phyloP scores from a whole-genome alignment of 257 asterid genomes.

The Fraxinus excelsior region DNA sequence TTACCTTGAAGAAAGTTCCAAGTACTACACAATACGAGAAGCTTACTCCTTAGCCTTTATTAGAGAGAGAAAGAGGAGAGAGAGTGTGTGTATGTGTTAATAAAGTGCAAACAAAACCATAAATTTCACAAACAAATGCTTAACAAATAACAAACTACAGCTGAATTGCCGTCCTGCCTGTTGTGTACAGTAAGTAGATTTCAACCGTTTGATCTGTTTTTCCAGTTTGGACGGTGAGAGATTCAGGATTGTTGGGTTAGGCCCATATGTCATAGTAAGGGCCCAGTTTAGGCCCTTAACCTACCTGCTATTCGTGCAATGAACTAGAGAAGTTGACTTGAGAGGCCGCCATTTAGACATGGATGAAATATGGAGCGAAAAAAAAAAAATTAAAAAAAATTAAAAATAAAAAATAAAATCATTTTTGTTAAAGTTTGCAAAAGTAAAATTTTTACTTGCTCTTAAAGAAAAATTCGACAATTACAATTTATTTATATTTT shows the following conservation, averaged over 20 bases:
- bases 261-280: neutral
- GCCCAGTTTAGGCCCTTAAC: neutral
- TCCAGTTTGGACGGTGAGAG: neutral
- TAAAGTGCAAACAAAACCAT: conserved; percentile 3
- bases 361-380: no score
- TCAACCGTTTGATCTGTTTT: neutral
- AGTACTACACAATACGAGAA: conserved; percentile 25
- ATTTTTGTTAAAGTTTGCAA: no score
- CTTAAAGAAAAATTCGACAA: no score
- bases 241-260: neutral
- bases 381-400: no score
- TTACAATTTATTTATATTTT: no score
- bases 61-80: conserved; percentile 25
- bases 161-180: conserved; percentile 13
- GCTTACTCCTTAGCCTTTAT: conserved; percentile 17
- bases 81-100: conserved; percentile 20
- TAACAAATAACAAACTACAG: conserved; percentile 28
- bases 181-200: neutral
- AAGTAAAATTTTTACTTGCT: no score
- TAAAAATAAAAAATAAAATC: no score
- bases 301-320: neutral
- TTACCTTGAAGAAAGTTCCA: conserved; percentile 29
- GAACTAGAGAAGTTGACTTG: neutral
- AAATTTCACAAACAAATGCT: conserved; percentile 23
- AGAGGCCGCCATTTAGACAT: neutral